Conservation (phyloP, 345 rosid species). For the Bruguiera sexangula region DNA sequence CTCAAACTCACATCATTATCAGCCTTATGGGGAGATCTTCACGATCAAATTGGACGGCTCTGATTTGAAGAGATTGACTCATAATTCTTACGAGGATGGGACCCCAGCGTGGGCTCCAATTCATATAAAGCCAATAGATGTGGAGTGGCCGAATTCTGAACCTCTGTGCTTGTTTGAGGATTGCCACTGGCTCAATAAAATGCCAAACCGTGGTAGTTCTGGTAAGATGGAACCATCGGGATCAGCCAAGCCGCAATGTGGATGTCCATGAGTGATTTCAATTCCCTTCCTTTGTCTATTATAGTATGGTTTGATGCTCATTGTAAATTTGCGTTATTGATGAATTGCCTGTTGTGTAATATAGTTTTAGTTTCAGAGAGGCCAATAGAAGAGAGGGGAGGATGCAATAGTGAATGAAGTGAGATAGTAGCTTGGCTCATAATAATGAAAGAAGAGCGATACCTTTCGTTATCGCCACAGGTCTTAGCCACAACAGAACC, state of each 20-base stretch:
- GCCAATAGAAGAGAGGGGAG: too few relatives aligned
- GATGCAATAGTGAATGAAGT: too few relatives aligned
- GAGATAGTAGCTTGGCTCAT: too few relatives aligned
- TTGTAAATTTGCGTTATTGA: too few relatives aligned
- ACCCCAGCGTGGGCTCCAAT: slow-evolving; percentile 71
- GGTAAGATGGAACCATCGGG: not conserved
- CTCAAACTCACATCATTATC: slow-evolving; percentile 77
- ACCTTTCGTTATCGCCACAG: too few relatives aligned
- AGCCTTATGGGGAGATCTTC: slow-evolving; percentile 86
- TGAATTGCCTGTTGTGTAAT: too few relatives aligned
- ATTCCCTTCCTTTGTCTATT: too few relatives aligned
- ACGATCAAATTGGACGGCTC: slow-evolving; percentile 71
- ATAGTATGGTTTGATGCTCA: too few relatives aligned
- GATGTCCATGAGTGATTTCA: not conserved
- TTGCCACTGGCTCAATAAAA: slow-evolving; percentile 64
- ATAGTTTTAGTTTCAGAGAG: too few relatives aligned
- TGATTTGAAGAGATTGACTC: slow-evolving; percentile 65
- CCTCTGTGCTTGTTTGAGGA: slow-evolving; percentile 61
- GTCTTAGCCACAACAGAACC: too few relatives aligned
- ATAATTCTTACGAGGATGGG: slow-evolving; percentile 85
- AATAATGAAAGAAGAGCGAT: too few relatives aligned
- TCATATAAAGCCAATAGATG: slow-evolving; percentile 48
- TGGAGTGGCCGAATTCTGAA: slow-evolving; percentile 35
- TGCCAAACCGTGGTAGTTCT: slow-evolving; percentile 25
- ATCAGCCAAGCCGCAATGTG: slow-evolving; percentile 23